Evolutionary conservation across 1,284 basidiomycete genomes (phyloP), one percentile per base, ranked within the genome.

Genomic region (Ustilago hordei): DNA sequence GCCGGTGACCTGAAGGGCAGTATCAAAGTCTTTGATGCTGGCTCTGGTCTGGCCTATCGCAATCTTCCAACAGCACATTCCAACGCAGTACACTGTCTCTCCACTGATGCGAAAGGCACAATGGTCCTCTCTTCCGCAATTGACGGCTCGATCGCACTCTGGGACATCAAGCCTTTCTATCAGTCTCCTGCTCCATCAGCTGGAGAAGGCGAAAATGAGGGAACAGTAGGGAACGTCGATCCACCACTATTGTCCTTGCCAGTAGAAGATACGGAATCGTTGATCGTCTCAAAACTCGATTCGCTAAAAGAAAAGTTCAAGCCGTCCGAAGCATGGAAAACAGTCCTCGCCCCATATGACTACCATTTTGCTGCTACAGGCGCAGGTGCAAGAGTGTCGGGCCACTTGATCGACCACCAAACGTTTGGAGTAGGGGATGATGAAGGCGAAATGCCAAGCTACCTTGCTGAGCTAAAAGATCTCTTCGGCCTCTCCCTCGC

Each of bases 241-340:
- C 60, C 69, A 7, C 6, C 59, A 4, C 41, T 63, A 3, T 41
- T 68, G 2, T 48, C 64, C 5, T 54, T 69, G 7, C 67, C 67
- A 0, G 60, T 75, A 1, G 67, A 69, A 11, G 64, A 69, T 6
- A 28, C 56, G 4, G 15, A 5, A 13, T 35, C 50, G 11, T 35
- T 70, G 43, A 23, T 69, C 3, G 2, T 55, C 2, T 63, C 36
- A 2, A 59, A 54, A 0, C 54, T 67, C 59, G 64, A 71, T 15
- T 61, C 73, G 52, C 41, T 75, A 8, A 39, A 58, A 17, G 5
- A n/a, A 4, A 6, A n/a, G 11, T 12, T 52, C 17, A 69, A 68
- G 66, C 52, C 71, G 1, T 75, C 75, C 5, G 69, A 79, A 36
- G 69, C 77, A 8, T 79, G 69, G 69, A 62, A 61, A 34, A 75